Conservation (phyloP, 2,329 filamentous ascomycete species). For the Diaporthe humulicola region DNA sequence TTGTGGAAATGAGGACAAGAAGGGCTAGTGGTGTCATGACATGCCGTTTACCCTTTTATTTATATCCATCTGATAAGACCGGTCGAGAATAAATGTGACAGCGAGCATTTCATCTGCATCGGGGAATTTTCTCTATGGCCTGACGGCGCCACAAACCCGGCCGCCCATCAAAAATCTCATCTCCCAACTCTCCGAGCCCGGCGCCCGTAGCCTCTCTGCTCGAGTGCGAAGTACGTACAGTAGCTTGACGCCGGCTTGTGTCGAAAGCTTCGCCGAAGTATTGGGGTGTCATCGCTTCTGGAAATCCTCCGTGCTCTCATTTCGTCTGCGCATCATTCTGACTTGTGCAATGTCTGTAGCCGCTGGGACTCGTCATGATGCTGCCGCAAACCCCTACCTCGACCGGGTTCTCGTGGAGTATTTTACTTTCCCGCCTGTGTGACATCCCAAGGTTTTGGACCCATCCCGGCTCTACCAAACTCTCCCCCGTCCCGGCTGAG, state of each 20-base stretch:
- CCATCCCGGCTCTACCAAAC: not conserved
- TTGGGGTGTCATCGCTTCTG: conserved; percentile 4
- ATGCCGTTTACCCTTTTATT: not conserved
- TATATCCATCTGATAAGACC: conserved; percentile 5
- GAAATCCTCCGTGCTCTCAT: conserved; percentile 2
- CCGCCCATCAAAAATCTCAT: not conserved
- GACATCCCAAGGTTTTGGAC: conserved; percentile 2
- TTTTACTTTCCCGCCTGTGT: not conserved
- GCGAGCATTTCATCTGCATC: conserved; percentile 21
- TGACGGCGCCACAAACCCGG: conserved; percentile 3
- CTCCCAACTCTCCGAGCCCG: conserved; percentile 12
- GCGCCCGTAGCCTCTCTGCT: not conserved
- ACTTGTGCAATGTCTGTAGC: not conserved
- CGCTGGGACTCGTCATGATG: conserved; percentile 20
- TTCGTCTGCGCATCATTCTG: not conserved
- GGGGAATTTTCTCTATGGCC: not conserved
- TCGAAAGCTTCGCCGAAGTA: conserved; percentile 14
- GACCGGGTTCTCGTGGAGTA: not conserved
- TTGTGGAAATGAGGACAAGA: conserved; percentile 5
- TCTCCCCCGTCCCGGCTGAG: not conserved
- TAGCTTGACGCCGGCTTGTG: not conserved
- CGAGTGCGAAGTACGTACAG: not conserved
- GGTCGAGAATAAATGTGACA: conserved; percentile 1
- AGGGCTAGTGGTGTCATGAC: not conserved
- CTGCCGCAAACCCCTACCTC: not conserved